Conservation (phyloP, 805 yeast species). For the Ogataea allantospora region DNA sequence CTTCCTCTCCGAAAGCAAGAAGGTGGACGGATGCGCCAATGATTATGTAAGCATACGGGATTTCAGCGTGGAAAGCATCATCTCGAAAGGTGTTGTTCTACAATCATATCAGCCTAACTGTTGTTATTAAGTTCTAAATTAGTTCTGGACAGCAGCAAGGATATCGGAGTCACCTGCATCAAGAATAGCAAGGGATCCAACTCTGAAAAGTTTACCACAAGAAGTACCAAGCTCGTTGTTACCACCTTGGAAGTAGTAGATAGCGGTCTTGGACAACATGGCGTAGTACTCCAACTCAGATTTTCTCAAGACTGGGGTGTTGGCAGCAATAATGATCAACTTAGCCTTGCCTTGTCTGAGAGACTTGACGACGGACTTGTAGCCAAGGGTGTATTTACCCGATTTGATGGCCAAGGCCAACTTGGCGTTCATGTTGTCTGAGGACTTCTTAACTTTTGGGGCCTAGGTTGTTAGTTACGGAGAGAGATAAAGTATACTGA, state of each 20-base stretch:
- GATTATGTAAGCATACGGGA: no score
- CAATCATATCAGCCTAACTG: slow-evolving; percentile 7
- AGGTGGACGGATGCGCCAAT: not conserved
- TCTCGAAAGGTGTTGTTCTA: not conserved
- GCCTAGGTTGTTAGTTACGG: slow-evolving; percentile 70
- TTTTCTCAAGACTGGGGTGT: slow-evolving; percentile 99
- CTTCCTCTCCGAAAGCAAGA: not conserved
- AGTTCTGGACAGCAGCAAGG: slow-evolving; percentile 58
- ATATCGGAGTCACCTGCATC: slow-evolving; percentile 99
- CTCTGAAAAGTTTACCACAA: slow-evolving; percentile 99
- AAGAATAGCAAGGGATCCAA: slow-evolving; percentile 91
- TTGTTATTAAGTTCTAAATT: slow-evolving; percentile 12
- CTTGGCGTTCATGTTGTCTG: slow-evolving; percentile 96
- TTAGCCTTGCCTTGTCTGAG: slow-evolving; percentile 99
- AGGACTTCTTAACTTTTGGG: slow-evolving; percentile 87
- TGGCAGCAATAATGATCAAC: slow-evolving; percentile 96
- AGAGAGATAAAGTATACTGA: slow-evolving; percentile 56
- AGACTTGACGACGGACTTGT: slow-evolving; percentile 98
- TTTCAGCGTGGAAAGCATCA: no score
- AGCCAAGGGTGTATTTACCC: slow-evolving; percentile 99
- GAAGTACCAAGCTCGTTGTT: slow-evolving; percentile 99
- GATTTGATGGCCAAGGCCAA: slow-evolving; percentile 97
- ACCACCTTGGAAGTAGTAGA: slow-evolving; percentile 99
- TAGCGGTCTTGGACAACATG: slow-evolving; percentile 96
- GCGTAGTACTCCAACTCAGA: slow-evolving; percentile 99